These are phyloP conservation scores for Ceriops decandra DNA, from an alignment of 345 rosid genomes.

Conservation along the genomic window DNA sequence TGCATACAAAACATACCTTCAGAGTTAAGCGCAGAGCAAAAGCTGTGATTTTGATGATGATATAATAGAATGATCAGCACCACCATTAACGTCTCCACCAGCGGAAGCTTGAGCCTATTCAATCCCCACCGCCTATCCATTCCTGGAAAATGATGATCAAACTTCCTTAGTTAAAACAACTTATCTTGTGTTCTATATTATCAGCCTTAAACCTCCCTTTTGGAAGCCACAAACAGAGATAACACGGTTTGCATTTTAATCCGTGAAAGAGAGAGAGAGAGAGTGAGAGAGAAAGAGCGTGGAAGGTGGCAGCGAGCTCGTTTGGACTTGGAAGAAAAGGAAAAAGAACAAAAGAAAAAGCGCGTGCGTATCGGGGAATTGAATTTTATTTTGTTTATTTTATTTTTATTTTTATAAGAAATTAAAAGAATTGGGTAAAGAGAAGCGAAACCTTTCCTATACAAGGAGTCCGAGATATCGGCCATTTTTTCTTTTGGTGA, in stretches of 20 bases:
- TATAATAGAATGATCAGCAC: slow-evolving; percentile 17
- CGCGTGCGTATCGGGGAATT: slow-evolving; percentile 21
- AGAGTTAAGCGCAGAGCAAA: slow-evolving; percentile 45
- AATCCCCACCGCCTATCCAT: slow-evolving; percentile 16
- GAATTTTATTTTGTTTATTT: too few species aligned
- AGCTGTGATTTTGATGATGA: slow-evolving; percentile 23
- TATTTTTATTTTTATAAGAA: not conserved
- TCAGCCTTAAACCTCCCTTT: too few species aligned
- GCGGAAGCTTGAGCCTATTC: not conserved
- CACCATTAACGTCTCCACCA: slow-evolving; percentile 23
- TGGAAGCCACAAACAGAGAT: too few species aligned
- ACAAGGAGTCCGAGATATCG: not conserved
- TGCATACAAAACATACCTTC: slow-evolving; percentile 41
- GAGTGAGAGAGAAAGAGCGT: too few species aligned
- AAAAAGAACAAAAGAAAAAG: slow-evolving; percentile 24
- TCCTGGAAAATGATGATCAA: not conserved
- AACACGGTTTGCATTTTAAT: too few species aligned
- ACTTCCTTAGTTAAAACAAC: slow-evolving; percentile 4
- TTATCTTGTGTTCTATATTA: not conserved
- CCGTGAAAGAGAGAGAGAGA: too few species aligned
- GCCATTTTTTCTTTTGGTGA: not conserved
- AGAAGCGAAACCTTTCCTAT: slow-evolving; percentile 2
- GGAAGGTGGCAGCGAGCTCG: too few species aligned
- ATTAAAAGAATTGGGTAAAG: not conserved
- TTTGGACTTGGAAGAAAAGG: not conserved